A percentile compares a stretch with the other conserved stretches of the same genome.
Evolutionary conservation across 2,329 filamentous ascomycete genomes (phyloP).

Genomic region (Orbilia brochopaga): DNA sequence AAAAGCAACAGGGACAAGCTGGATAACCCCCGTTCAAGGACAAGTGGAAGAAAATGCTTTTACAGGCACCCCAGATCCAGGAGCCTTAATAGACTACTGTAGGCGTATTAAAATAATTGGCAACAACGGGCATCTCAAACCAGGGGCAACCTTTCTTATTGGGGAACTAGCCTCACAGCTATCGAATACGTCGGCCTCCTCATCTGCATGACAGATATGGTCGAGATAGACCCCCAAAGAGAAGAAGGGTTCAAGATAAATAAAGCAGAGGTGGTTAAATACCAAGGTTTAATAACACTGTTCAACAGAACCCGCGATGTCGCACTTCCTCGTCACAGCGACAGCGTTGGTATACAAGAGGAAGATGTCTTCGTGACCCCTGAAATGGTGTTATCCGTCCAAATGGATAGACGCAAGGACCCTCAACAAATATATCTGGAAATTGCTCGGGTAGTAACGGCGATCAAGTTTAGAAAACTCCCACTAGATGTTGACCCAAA

Average conservation of each 20-base stretch:
- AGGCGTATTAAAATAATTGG: background rate
- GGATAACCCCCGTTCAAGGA: constrained; percentile 1
- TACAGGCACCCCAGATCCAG: background rate
- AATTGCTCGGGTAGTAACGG: background rate
- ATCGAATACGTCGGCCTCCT: constrained; percentile 11
- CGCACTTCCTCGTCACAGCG: background rate
- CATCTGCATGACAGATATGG: background rate
- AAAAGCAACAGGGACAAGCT: constrained; percentile 10
- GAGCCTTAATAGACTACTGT: background rate
- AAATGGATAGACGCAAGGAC: background rate
- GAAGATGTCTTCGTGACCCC: background rate
- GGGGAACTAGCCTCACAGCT: background rate
- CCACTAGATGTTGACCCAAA: background rate
- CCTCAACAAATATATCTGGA: background rate
- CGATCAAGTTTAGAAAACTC: background rate
- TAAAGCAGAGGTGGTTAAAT: background rate
- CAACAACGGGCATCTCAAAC: background rate
- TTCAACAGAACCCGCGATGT: background rate
- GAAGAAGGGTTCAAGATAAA: background rate
- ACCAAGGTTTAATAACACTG: background rate
- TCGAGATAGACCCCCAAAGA: background rate
- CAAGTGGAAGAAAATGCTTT: constrained; percentile 6
- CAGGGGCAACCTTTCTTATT: constrained; percentile 3
- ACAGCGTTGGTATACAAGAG: background rate
- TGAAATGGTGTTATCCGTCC: background rate